Base-by-base conservation (phyloP, 352 stramenopile species). In the Pythium folliculosum region DNA sequence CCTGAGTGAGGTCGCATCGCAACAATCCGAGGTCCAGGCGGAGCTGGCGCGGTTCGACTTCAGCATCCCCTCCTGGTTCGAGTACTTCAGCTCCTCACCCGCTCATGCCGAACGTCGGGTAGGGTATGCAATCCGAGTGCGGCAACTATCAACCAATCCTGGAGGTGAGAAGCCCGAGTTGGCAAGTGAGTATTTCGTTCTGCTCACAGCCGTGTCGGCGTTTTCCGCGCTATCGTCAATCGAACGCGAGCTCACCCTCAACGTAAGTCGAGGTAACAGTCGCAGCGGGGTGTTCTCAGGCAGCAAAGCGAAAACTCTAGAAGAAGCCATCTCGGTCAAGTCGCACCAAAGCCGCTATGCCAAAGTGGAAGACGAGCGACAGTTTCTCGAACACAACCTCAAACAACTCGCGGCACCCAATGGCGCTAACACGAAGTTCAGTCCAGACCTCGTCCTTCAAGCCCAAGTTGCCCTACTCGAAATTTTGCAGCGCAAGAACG, bases 21-120 rank as follows among this genome's bases (percentile, higher is more conserved):
- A 77, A 40, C 69, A 82, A 3, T 52, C 64, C 5, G 66, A 72
- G 9, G 60, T 86, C 13, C 71, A 75, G 10, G 45, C 43, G 0
- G 67, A 77, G 60, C 65, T 88, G 1, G 37, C 53, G 0, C 51
- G 44, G 37, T 87, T 73, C 52, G 71, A 76, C 12, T 77, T 89
- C 30, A 71, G 37, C 6, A 58, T 86, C 9, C 73, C 73, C 2
- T 67, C 66, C 8, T 89, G 81, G 81, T 74, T 89, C 43, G 81
- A 89, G 60, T 89, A 89, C 61, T 77, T 82, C 25, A 84, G 77
- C 53, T 77, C 60, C 21, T 78, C 73, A 0, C 52, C 32, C 17
- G 68, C 72, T 4, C 71, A 76, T 52, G 60, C 66, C 4, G 73
- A 87, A 43, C 69, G 78, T n/a, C 79, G 78, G 25, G 77, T 88